phyloP scores from a whole-genome alignment of 768 basidiomycete species.

The Filobasidium wieringae region DNA sequence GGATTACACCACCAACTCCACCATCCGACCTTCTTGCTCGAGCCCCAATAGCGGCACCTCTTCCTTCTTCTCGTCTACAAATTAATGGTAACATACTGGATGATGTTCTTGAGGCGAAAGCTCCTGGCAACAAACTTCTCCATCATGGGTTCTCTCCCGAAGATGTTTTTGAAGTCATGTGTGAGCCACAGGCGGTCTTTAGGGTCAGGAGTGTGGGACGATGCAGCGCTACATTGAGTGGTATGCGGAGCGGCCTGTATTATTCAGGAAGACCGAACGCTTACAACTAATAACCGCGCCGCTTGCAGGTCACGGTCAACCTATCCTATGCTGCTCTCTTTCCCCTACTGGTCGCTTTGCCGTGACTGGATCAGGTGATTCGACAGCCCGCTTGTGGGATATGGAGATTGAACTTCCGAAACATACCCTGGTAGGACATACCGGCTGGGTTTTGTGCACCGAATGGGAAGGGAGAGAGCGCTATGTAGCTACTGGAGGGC shows the following conservation, averaged over 20 bases:
- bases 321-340: constrained; percentile 89
- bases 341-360: constrained; percentile 84
- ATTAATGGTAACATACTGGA: constrained; percentile 71
- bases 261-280: background rate
- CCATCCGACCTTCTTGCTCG: constrained; percentile 1
- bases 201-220: constrained; percentile 83
- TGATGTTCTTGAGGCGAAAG: constrained; percentile 57
- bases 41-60: constrained; percentile 22
- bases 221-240: constrained; percentile 83
- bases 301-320: constrained; percentile 65
- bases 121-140: background rate
- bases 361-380: constrained; percentile 92
- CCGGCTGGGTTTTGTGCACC: constrained; percentile 91
- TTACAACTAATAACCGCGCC: background rate
- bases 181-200: constrained; percentile 92
- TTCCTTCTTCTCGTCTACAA: constrained; percentile 60
- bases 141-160: constrained; percentile 44
- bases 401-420: constrained; percentile 84
- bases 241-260: constrained; percentile 40
- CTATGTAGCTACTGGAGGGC: constrained; percentile 80
- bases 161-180: constrained; percentile 75
- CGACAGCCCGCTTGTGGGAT: constrained; percentile 86
- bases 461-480: constrained; percentile 95
- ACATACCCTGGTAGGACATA: constrained; percentile 73
- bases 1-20: constrained; percentile 2